phyloP scores from a whole-genome alignment of 2,329 filamentous ascomycete genomes.

The Colletotrichum somersetense region DNA sequence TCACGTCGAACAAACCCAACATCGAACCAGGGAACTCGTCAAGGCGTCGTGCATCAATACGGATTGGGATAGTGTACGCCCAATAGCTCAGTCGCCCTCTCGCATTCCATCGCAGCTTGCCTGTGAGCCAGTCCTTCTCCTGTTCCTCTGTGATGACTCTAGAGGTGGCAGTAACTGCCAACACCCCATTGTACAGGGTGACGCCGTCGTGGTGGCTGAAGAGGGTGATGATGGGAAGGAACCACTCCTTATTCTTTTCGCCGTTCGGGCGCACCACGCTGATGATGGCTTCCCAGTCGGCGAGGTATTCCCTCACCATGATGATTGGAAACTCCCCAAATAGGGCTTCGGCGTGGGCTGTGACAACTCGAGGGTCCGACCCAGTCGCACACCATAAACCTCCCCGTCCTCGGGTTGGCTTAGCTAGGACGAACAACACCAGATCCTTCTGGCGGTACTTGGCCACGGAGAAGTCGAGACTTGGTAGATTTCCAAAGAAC shows the following conservation, averaged over 20 bases:
- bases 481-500: constrained; percentile 11
- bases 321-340: constrained; percentile 52
- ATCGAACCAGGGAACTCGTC: constrained; percentile 44
- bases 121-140: constrained; percentile 49
- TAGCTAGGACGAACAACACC: constrained; percentile 54
- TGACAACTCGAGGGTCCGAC: constrained; percentile 49
- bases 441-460: constrained; percentile 8
- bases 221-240: constrained; percentile 58
- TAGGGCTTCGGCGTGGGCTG: constrained; percentile 51
- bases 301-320: constrained; percentile 62
- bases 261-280: constrained; percentile 63
- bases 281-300: constrained; percentile 62
- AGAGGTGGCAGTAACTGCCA: constrained; percentile 63
- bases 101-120: constrained; percentile 53
- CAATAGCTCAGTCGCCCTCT: constrained; percentile 54
- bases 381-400: constrained; percentile 65
- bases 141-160: constrained; percentile 52
- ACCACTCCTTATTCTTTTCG: constrained; percentile 46
- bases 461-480: neutral
- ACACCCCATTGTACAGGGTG: constrained; percentile 62
- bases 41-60: constrained; percentile 60
- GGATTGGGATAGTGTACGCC: constrained; percentile 57
- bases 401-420: constrained; percentile 62
- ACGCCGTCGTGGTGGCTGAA: constrained; percentile 62
- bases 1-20: constrained; percentile 64